Evolutionary conservation across 306 rosid genomes (phyloP).

Genomic region (Mimosa pudica): DNA sequence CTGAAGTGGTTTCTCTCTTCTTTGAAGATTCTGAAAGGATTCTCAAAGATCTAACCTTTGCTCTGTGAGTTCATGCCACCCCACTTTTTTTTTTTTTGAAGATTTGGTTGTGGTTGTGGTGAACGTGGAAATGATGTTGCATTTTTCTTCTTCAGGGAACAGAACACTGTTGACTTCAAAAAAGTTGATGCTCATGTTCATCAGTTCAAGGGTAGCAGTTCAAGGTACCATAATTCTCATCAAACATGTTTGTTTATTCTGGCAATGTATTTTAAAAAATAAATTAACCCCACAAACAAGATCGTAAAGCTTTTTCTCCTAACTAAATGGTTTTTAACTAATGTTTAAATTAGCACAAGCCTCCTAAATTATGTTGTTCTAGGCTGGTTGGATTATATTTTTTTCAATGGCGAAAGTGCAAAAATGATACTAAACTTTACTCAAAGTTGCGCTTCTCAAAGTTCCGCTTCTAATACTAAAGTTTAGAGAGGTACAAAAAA

Average conservation of each 20-base stretch:
- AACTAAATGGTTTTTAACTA: too few relatives aligned
- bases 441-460: too few relatives aligned
- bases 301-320: background rate
- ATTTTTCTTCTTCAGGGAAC: slow-evolving; percentile 45
- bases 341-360: background rate
- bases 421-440: too few relatives aligned
- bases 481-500: too few relatives aligned
- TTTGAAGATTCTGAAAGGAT: slow-evolving; percentile 80
- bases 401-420: too few relatives aligned
- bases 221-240: slow-evolving; percentile 55
- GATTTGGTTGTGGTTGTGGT: background rate
- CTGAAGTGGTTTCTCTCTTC: slow-evolving; percentile 77
- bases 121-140: too few relatives aligned
- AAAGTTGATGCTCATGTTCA: slow-evolving; percentile 81
- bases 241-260: background rate
- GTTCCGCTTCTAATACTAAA: too few relatives aligned
- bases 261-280: background rate
- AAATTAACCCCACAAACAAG: background rate
- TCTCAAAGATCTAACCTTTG: slow-evolving; percentile 65
- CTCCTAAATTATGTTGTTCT: background rate
- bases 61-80: slow-evolving; percentile 51
- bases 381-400: background rate
- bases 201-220: slow-evolving; percentile 80
- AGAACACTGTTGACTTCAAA: slow-evolving; percentile 61
- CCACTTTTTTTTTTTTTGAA: background rate